These are phyloP conservation scores for Opeltia flavorubescens DNA, from an alignment of 495 filamentous ascomycete genomes.

Conservation along the genomic window DNA sequence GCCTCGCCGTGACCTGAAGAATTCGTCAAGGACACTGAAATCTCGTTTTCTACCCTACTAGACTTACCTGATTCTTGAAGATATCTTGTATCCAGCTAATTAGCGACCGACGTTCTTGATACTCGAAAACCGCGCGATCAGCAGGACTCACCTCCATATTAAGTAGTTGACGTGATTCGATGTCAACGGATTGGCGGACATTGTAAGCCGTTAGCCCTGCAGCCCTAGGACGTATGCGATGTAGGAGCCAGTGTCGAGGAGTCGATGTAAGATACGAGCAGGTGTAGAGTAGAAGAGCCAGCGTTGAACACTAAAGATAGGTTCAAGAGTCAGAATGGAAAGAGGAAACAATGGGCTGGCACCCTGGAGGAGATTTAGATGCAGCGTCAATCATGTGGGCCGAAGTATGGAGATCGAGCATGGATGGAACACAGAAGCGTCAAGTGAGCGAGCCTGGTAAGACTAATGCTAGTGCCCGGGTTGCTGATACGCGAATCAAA, in stretches of 20 bases:
- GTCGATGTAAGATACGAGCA: background rate
- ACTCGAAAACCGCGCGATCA: conserved; percentile 9
- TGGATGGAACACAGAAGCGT: background rate
- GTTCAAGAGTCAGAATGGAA: background rate
- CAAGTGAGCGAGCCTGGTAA: background rate
- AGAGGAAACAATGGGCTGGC: background rate
- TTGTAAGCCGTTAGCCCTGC: conserved; percentile 17
- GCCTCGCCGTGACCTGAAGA: conserved; percentile 46
- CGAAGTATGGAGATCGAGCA: background rate
- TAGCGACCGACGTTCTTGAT: background rate
- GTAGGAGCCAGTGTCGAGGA: background rate
- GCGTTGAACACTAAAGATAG: background rate
- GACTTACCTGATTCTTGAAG: conserved; percentile 77
- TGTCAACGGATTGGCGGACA: conserved; percentile 47
- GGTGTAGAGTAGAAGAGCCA: background rate
- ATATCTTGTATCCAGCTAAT: conserved; percentile 41
- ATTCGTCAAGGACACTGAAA: conserved; percentile 9
- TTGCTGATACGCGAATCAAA: conserved; percentile 1
- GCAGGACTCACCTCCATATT: conserved; percentile 79
- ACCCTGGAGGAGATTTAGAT: conserved; percentile 1
- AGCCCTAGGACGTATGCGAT: background rate
- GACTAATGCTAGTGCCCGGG: background rate
- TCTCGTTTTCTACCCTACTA: background rate
- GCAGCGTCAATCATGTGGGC: conserved; percentile 2
- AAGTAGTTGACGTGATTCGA: conserved; percentile 96